Conservation (phyloP, 1,284 basidiomycete genomes). For the Cutaneotrichosporon cyanovorans region DNA sequence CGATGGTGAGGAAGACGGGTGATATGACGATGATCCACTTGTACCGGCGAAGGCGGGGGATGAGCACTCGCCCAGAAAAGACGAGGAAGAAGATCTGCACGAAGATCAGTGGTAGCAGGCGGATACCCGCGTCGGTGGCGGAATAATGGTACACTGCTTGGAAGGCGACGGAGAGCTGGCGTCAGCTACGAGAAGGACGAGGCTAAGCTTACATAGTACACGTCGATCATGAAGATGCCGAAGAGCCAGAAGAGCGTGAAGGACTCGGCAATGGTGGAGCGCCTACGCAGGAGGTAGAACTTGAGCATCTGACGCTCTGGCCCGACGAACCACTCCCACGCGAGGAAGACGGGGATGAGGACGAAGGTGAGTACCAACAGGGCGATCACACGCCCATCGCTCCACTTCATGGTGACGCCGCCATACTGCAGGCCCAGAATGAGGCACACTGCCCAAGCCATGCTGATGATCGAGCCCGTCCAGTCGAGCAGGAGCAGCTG, state of each 20-base stretch:
- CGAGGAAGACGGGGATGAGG: conserved; percentile 33
- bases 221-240: conserved; percentile 38
- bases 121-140: conserved; percentile 41
- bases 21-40: conserved; percentile 40
- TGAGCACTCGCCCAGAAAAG: conserved; percentile 28
- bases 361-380: conserved; percentile 41
- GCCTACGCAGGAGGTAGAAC: conserved; percentile 37
- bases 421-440: conserved; percentile 42
- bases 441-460: conserved; percentile 34
- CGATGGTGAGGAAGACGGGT: conserved; percentile 32
- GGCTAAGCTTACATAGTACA: conserved; percentile 31
- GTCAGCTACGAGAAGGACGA: not conserved
- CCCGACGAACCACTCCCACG: conserved; percentile 41
- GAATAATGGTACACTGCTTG: conserved; percentile 42
- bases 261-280: conserved; percentile 27
- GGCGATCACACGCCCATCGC: conserved; percentile 40
- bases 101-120: conserved; percentile 40
- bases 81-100: conserved; percentile 41
- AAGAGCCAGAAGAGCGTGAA: conserved; percentile 22
- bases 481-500: conserved; percentile 40
- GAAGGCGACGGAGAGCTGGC: conserved; percentile 35
- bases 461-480: conserved; percentile 33
- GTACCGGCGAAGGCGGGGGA: conserved; percentile 36
- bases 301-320: conserved; percentile 44
- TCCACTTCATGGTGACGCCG: conserved; percentile 43